Percentiles rank a stretch among this genome's conserved stretches.
Evolutionary conservation across 148 eudicot genomes (phyloP).

Genomic region (Simmondsia chinensis): DNA sequence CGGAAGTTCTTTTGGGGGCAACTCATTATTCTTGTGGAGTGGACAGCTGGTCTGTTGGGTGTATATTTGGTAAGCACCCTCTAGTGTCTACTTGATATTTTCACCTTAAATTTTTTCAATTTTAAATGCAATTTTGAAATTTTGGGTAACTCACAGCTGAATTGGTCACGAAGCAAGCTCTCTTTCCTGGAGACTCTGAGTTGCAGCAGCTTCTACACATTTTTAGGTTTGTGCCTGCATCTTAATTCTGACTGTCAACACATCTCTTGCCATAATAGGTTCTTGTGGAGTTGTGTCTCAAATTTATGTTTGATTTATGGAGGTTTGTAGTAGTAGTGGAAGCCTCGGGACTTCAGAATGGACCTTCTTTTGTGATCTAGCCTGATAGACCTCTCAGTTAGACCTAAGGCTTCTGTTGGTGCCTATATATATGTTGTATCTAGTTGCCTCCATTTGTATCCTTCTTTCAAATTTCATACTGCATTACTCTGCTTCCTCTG

Average conservation of each 20-base stretch:
- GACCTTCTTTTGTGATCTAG: too few species aligned
- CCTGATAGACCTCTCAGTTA: too few species aligned
- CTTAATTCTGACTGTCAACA: background rate
- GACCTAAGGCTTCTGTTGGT: too few species aligned
- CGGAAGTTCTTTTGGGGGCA: constrained; percentile 88
- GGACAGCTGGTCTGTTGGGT: constrained; percentile 99
- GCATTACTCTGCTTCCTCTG: background rate
- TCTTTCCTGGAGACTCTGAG: constrained; percentile 80
- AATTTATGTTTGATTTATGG: too few species aligned
- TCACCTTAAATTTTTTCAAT: background rate
- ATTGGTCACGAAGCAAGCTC: constrained; percentile 69
- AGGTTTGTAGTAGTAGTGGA: too few species aligned
- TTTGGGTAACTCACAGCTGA: constrained; percentile 41
- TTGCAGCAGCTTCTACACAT: constrained; percentile 98
- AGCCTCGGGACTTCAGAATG: too few species aligned
- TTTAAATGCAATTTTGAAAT: background rate
- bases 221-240: constrained; percentile 45
- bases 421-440: too few species aligned
- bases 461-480: too few species aligned
- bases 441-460: too few species aligned
- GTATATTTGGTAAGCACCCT: constrained; percentile 96
- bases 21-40: constrained; percentile 93
- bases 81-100: too few species aligned
- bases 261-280: too few species aligned
- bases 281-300: too few species aligned